phyloP scores from a whole-genome alignment of 257 asterid genomes.

The Nicotiana otophora region DNA sequence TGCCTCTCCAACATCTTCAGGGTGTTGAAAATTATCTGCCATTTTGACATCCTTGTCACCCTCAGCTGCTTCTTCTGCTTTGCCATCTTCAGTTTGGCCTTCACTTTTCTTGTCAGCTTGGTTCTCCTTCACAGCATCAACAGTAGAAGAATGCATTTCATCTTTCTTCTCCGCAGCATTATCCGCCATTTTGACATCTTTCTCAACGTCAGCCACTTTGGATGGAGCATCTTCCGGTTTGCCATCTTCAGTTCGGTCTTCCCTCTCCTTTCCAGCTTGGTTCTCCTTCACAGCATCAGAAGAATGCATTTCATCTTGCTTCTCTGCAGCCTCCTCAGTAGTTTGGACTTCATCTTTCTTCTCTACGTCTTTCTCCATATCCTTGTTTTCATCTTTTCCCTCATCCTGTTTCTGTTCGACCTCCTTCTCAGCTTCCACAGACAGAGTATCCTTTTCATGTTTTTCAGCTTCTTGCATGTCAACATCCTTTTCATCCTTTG shows the following conservation, averaged over 20 bases:
- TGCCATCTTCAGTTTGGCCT: background rate
- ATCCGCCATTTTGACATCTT: slow-evolving; percentile 12
- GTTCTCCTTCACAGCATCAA: background rate
- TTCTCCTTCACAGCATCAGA: slow-evolving; percentile 14
- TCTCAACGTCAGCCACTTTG: slow-evolving; percentile 2
- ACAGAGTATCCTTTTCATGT: slow-evolving; percentile 1
- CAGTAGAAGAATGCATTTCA: background rate
- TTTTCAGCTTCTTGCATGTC: slow-evolving; percentile 28
- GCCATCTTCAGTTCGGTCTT: slow-evolving; percentile 12
- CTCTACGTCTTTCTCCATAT: background rate
- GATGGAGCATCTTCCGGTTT: slow-evolving; percentile 10
- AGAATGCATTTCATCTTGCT: background rate
- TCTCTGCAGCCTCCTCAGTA: background rate
- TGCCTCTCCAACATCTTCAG: background rate
- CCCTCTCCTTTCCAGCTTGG: slow-evolving; percentile 5
- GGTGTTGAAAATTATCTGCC: slow-evolving; percentile 8
- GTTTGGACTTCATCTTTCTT: background rate
- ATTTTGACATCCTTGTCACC: slow-evolving; percentile 10
- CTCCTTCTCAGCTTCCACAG: background rate
- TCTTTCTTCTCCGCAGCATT: slow-evolving; percentile 15
- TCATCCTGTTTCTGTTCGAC: background rate
- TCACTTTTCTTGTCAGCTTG: background rate
- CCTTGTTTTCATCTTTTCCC: background rate
- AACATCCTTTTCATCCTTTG: slow-evolving; percentile 19
- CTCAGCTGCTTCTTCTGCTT: slow-evolving; percentile 8